These are phyloP conservation scores for Arachis stenosperma DNA, from an alignment of 306 rosid species.

Conservation along the genomic window DNA sequence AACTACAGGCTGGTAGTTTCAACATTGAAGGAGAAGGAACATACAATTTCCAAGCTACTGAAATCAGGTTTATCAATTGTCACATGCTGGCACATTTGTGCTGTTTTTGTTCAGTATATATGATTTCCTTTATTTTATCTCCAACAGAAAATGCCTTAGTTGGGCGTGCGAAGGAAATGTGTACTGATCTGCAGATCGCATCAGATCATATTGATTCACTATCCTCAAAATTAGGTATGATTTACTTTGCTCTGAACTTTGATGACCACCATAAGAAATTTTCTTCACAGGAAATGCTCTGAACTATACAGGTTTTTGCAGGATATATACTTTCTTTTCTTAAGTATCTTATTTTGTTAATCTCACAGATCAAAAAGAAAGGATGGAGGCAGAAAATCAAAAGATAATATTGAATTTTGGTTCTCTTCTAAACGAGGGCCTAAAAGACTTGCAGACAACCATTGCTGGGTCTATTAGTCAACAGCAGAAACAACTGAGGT, in stretches of 20 bases:
- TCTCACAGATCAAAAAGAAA: slow-evolving; percentile 69
- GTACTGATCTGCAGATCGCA: slow-evolving; percentile 72
- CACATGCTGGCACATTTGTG: neutral
- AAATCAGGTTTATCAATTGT: slow-evolving; percentile 61
- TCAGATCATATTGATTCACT: slow-evolving; percentile 67
- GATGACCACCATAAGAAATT: neutral
- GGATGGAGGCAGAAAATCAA: slow-evolving; percentile 72
- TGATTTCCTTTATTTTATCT: slow-evolving; percentile 30
- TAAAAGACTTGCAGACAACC: slow-evolving; percentile 69
- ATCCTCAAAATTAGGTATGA: slow-evolving; percentile 73
- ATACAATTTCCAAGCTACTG: slow-evolving; percentile 67
- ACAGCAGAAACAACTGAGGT: slow-evolving; percentile 71
- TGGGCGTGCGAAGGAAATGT: slow-evolving; percentile 76
- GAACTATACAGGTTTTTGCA: too few species aligned
- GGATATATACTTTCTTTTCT: slow-evolving; percentile 1
- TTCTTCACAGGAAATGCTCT: neutral
- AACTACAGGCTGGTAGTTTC: slow-evolving; percentile 57
- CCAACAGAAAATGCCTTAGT: slow-evolving; percentile 70
- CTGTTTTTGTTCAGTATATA: slow-evolving; percentile 14
- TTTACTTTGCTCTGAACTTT: slow-evolving; percentile 14
- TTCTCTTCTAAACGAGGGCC: slow-evolving; percentile 66
- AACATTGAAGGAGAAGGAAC: slow-evolving; percentile 75
- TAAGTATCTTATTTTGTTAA: slow-evolving; percentile 10
- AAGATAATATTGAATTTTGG: slow-evolving; percentile 64
- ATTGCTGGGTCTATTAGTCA: slow-evolving; percentile 73